Base-by-base conservation (phyloP, 2,329 filamentous ascomycete species). In the Scytalidium sp. region DNA sequence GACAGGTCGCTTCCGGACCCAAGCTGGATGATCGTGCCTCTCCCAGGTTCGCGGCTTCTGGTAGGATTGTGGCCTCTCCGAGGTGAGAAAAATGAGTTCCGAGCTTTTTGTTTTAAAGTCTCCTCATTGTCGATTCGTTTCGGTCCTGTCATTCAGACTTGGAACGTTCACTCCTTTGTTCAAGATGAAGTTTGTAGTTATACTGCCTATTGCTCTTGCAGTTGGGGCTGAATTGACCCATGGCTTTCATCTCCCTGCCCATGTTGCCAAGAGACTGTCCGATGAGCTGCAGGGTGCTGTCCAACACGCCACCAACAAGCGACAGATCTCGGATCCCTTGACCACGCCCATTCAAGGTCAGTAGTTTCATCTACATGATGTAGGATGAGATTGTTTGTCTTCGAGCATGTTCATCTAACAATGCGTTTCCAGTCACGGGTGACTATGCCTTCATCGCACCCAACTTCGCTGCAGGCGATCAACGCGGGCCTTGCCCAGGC, bases 401-500 rank as follows among this genome's bases (percentile, higher is more conserved):
- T n/a, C n/a, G n/a, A n/a, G n/a, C n/a, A n/a, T n/a, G n/a, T n/a
- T n/a, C n/a, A n/a, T n/a, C n/a, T n/a, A n/a, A n/a, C n/a, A n/a
- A n/a, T n/a, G n/a, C n/a, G n/a, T n/a, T n/a, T n/a, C n/a, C n/a
- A n/a, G n/a, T n/a, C n/a, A n/a, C n/a, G n/a, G 42, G 42, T 13
- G n/a, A 23, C 32, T 32, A 46, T 22, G 46, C 17, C 10, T 44
- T 44, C 15, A 7, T 25, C 7, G n/a, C 42, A 4, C 42, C 42
- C 1, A 27, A 44, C 20, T 44, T 23, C 27, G 42, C 23, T 4
- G 25, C 22, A 21, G 44, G 44, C 13, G 72, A 75, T 50, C 69
- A 74, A 43, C 66, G 69, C 45, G 70, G 69, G 7, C 68, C 67
- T 21, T 72, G 70, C 51, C 69, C 70, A 0, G 68, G 69, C 27